Evolutionary conservation across 306 rosid genomes (phyloP), one percentile per base, ranked within the genome.

Genomic region (Castanopsis chinensis): DNA sequence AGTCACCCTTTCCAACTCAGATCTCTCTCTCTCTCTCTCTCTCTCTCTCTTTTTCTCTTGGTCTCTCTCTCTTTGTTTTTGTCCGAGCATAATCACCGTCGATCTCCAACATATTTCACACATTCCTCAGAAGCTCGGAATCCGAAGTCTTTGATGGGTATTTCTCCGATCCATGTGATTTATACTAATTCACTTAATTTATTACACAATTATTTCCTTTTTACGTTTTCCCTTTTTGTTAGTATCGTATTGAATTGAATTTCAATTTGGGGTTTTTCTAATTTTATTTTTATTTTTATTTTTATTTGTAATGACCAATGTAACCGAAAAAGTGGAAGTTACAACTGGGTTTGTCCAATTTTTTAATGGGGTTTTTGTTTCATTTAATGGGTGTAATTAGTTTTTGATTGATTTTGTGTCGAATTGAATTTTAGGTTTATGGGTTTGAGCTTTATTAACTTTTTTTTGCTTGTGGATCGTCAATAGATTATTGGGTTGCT

Each of bases 81-180:
- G 51, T 57, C 4, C 33, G 59, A 71, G 52, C 60, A 25, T 33
- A 21, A 33, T 45, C 71, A 71, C 21, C 70, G 12, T 68, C 73
- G 84, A 82, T 84, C 80, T 78, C 67, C 53, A 49, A 45, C 78
- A 76, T 78, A 35, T 80, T 74, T 76, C 78, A 53, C 65, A 6
- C 86, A 73, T 84, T 78, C 74, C 65, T 13, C 45, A 63, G 23
- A 67, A 76, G 79, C 59, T 82, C 45, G 65, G 80, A 54, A 51
- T 85, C 76, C 67, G 83, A 51, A 73, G 67, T 80, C 59, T 69
- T 53, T 71, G 73, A 32, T 74, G 81, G 60, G 49, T 60, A 61
- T 53, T 79, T 28, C 53, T 81, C 57, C 64, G 75, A 72, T 85
- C 70, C 77, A 49, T 83, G 84, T 18, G 85, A 83, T 76, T 69